phyloP scores from a whole-genome alignment of 352 stramenopile species.

The Blastocystis sp. region DNA sequence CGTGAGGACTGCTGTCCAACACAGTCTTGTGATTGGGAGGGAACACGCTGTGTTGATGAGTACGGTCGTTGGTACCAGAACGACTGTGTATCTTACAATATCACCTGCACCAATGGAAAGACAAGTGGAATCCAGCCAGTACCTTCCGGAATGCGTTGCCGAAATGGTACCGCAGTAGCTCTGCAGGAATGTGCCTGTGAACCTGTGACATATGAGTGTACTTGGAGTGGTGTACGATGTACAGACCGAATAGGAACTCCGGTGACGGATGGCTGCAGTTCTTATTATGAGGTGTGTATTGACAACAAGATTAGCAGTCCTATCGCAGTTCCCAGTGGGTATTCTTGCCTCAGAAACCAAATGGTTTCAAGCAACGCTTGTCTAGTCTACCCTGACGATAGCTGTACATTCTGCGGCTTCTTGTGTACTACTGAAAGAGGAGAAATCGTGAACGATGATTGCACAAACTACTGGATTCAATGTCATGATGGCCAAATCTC shows the following conservation, averaged over 20 bases:
- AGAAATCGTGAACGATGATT: slow-evolving; percentile 31
- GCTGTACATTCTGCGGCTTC: slow-evolving; percentile 33
- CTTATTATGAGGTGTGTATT: slow-evolving; percentile 26
- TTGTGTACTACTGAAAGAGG: background rate
- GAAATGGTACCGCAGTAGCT: background rate
- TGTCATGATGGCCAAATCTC: background rate
- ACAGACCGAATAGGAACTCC: slow-evolving; percentile 30
- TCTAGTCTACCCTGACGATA: slow-evolving; percentile 10
- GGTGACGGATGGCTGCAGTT: slow-evolving; percentile 4
- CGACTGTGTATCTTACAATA: slow-evolving; percentile 6
- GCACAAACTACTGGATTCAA: slow-evolving; percentile 28
- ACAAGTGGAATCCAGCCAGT: background rate
- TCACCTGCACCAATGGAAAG: background rate
- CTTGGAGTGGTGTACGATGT: background rate
- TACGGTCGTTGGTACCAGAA: background rate
- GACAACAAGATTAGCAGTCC: slow-evolving; percentile 26
- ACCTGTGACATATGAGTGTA: slow-evolving; percentile 23
- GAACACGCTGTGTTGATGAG: slow-evolving; percentile 15
- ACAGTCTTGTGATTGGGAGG: background rate
- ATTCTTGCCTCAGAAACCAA: background rate
- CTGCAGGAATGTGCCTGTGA: background rate
- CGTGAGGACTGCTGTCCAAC: background rate
- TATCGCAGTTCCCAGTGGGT: background rate
- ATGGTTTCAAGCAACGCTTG: background rate
- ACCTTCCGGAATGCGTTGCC: background rate